phyloP scores from a whole-genome alignment of 495 filamentous ascomycete genomes.

The Lasiosphaeris hirsuta region DNA sequence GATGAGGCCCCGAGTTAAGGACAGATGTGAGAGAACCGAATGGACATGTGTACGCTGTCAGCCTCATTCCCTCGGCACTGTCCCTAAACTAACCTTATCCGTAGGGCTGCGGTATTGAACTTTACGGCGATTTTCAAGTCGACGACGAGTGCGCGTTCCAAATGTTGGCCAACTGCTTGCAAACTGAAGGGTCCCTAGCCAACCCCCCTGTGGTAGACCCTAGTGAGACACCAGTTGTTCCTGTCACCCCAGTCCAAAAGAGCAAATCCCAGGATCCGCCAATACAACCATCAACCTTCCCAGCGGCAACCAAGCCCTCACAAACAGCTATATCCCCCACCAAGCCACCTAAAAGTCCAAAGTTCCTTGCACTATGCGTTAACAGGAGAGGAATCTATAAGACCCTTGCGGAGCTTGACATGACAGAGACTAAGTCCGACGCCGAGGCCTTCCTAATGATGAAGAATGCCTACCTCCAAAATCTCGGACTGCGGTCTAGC shows the following conservation, averaged over 20 bases:
- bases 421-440: conserved; percentile 1
- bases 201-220: too few relatives aligned
- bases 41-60: conserved; percentile 4
- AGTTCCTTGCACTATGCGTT: conserved; percentile 16
- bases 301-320: background rate
- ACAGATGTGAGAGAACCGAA: background rate
- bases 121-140: conserved; percentile 4
- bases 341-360: background rate
- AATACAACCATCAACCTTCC: background rate
- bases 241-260: too few relatives aligned
- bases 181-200: too few relatives aligned
- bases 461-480: conserved; percentile 9
- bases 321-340: too few relatives aligned
- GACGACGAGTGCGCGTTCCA: background rate
- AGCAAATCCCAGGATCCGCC: background rate
- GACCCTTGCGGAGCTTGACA: conserved; percentile 12
- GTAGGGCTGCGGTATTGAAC: conserved; percentile 4
- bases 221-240: too few relatives aligned
- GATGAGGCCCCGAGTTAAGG: background rate
- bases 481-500: conserved; percentile 3
- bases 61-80: background rate
- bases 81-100: background rate
- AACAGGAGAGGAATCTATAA: conserved; percentile 17
- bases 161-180: background rate
- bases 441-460: conserved; percentile 2